phyloP scores from a whole-genome alignment of 495 filamentous ascomycete genomes.

The Pyronema domesticum region DNA sequence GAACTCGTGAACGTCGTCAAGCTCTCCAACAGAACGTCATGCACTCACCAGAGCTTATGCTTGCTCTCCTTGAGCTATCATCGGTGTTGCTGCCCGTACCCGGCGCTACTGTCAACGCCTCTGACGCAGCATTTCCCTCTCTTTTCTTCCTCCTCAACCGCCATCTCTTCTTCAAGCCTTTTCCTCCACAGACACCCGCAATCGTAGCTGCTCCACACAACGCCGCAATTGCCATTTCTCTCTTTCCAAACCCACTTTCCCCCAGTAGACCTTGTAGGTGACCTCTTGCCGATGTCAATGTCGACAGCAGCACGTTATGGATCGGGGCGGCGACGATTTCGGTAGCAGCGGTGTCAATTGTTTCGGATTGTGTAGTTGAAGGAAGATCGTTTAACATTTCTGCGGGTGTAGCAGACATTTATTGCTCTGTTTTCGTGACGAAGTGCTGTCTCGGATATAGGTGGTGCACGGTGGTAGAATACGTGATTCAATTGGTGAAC shows the following conservation, averaged over 20 bases:
- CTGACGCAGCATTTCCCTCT: not conserved
- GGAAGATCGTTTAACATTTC: too few species aligned
- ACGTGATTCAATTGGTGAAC: slow-evolving; percentile 13
- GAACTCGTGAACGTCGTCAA: too few species aligned
- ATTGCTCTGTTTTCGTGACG: not conserved
- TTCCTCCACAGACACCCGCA: slow-evolving; percentile 12
- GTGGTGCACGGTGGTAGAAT: slow-evolving; percentile 14
- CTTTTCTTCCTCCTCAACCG: slow-evolving; percentile 8
- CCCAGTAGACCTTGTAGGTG: not conserved
- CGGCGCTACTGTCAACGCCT: not conserved
- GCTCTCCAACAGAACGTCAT: not conserved
- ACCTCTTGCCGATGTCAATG: not conserved
- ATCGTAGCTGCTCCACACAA: slow-evolving; percentile 16
- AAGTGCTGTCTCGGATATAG: not conserved
- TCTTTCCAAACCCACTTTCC: slow-evolving; percentile 3
- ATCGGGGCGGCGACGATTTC: too few species aligned
- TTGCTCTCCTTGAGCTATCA: not conserved
- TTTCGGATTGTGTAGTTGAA: too few species aligned
- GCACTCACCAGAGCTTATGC: not conserved
- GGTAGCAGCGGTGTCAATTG: too few species aligned
- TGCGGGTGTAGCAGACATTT: not conserved
- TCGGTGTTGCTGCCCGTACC: not conserved
- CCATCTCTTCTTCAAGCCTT: slow-evolving; percentile 5
- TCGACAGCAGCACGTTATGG: not conserved
- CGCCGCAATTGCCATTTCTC: slow-evolving; percentile 19